These are phyloP conservation scores for Fragaria vesca DNA, from an alignment of 306 rosid genomes.

Conservation along the genomic window DNA sequence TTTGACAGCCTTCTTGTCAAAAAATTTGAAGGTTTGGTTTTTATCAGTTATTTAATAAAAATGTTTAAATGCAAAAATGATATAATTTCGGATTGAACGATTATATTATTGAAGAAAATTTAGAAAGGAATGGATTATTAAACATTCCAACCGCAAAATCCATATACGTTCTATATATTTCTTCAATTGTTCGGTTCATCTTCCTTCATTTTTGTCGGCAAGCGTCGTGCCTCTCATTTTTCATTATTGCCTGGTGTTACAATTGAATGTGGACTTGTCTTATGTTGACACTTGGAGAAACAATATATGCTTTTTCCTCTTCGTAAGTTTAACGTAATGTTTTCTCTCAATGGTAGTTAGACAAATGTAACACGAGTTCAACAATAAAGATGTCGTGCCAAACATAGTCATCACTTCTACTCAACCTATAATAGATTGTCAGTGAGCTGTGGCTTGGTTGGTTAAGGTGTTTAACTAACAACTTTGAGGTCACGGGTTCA, in stretches of 20 bases:
- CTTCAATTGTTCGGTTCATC: background rate
- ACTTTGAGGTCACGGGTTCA: too few relatives aligned
- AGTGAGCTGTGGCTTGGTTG: too few relatives aligned
- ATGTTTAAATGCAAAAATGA: too few relatives aligned
- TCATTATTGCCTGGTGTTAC: too few relatives aligned
- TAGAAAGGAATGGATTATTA: fast-evolving
- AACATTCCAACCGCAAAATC: background rate
- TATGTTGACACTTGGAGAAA: background rate
- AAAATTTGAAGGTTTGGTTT: too few relatives aligned
- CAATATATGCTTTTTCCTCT: background rate
- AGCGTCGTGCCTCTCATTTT: background rate
- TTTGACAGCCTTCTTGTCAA: background rate
- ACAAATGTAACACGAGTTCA: too few relatives aligned
- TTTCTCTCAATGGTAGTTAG: background rate
- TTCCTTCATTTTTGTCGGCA: background rate
- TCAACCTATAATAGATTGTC: background rate
- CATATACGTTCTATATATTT: fast-evolving
- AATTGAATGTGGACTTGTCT: background rate
- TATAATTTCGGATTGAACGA: background rate
- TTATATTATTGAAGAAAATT: background rate
- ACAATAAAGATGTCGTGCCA: background rate
- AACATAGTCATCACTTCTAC: background rate
- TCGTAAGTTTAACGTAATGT: background rate
- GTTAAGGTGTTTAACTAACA: too few relatives aligned
- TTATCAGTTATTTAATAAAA: too few relatives aligned